Evolutionary conservation across 2,329 filamentous ascomycete genomes (phyloP).

Genomic region (Ophiostoma australiae): DNA sequence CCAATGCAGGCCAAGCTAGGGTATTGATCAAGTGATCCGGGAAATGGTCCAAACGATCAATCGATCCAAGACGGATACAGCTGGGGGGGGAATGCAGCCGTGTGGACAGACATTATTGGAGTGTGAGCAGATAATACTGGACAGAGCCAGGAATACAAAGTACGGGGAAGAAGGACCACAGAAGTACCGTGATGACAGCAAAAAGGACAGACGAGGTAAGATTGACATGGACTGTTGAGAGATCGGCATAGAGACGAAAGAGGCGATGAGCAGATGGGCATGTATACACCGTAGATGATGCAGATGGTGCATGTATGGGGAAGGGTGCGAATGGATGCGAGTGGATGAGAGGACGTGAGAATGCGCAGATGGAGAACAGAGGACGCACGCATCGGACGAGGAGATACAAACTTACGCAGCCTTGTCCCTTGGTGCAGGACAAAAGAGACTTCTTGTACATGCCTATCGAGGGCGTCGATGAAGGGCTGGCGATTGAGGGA

Average conservation of each 20-base stretch:
- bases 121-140: not conserved
- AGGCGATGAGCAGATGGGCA: not conserved
- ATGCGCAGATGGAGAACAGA: not conserved
- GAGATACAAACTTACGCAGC: conserved; percentile 21
- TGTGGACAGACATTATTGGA: not conserved
- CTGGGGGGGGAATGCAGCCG: not conserved
- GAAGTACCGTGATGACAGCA: conserved; percentile 8
- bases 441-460: conserved; percentile 21
- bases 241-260: not conserved
- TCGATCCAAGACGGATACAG: no score
- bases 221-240: not conserved
- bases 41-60: not conserved
- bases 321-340: not conserved
- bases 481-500: not conserved
- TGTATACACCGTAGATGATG: no score
- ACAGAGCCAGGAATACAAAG: not conserved
- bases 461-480: conserved; percentile 17
- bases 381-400: not conserved
- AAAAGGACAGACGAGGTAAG: not conserved
- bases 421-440: conserved; percentile 15
- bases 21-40: not conserved
- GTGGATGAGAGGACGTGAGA: not conserved
- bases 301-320: not conserved
- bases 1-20: not conserved
- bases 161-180: not conserved